Evolutionary conservation across 768 basidiomycete genomes (phyloP), one percentile per base, ranked within the genome.

Genomic region (Termitomyces sp.): DNA sequence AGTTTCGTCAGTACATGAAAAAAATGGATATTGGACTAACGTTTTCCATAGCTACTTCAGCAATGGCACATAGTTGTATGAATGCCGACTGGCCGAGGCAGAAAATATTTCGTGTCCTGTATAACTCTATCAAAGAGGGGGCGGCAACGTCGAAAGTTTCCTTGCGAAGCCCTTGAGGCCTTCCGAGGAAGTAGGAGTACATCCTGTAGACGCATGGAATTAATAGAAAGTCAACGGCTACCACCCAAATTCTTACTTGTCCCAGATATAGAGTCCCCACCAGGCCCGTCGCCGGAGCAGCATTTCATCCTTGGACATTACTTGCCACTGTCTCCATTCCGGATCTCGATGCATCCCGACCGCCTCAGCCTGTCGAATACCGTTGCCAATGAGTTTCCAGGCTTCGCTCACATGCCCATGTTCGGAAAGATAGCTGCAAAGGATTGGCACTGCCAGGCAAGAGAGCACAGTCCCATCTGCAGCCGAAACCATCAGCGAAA

Each of bases 321-420:
- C 73, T 46, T 75, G 74, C 75, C 75, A 78, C 35, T 67, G 63
- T 22, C 60, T 64, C 71, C 75, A 75, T 52, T 67, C 71, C 9
- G 76, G 76, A 63, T 79, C 79, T 44, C 72, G 70, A 56, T 78
- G 76, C 68, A 80, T 70, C 1, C 77, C 76, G 28, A 77, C 70
- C 22, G 77, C 70, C 61, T 73, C 66, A 20, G 76, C 77, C 53
- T 68, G 69, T 38, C 75, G 67, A 24, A 78, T 65, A 13, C 73
- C 74, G 48, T 67, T 70, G 4, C 77, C 76, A n/a, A 73, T 70
- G 35, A 79, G 59, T 65, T 77, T 77, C 76, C 79, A 79, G 3
- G 76, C 76, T 60, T 79, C 81, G 60, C 79, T 81, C 22, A 78
- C 71, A 38, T 74, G 73, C 9, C 81, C 80, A 28, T 74, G 67